Percentiles rank a stretch among this genome's conserved stretches.
These are phyloP conservation scores for Nakaseomyces bracarensis DNA, from an alignment of 1,139 yeast species.

Conservation along the genomic window DNA sequence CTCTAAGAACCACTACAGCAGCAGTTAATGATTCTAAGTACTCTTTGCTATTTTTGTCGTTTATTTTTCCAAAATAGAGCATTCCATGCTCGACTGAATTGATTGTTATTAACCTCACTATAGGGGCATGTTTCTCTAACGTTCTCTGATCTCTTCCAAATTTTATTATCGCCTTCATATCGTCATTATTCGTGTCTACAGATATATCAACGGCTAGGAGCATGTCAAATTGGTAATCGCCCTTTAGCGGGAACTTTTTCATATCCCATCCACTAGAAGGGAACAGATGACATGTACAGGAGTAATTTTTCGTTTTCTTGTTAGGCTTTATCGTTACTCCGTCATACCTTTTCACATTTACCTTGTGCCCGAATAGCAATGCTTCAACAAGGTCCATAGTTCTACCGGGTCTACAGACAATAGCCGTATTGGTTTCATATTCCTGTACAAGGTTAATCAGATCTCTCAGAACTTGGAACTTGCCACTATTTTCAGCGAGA, in stretches of 20 bases:
- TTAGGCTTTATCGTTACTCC: constrained; percentile 43
- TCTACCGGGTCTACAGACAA: constrained; percentile 48
- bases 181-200: constrained; percentile 40
- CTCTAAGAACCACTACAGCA: constrained; percentile 75
- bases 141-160: constrained; percentile 20
- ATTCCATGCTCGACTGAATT: constrained; percentile 78
- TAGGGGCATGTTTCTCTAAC: constrained; percentile 38
- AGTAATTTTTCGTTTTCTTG: constrained; percentile 24
- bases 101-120: constrained; percentile 63
- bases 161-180: constrained; percentile 27
- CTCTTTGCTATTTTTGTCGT: constrained; percentile 35
- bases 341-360: constrained; percentile 57
- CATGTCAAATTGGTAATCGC: constrained; percentile 42
- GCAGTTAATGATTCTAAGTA: constrained; percentile 65
- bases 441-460: constrained; percentile 39
- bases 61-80: constrained; percentile 36
- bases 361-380: constrained; percentile 56
- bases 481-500: constrained; percentile 78
- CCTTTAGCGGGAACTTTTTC: constrained; percentile 23
- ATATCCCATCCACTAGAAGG: constrained; percentile 38
- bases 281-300: constrained; percentile 36
- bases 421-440: constrained; percentile 40
- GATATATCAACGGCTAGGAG: constrained; percentile 66
- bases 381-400: constrained; percentile 77
- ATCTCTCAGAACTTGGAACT: constrained; percentile 62